Percentiles rank a stretch among this genome's conserved stretches.
These are phyloP conservation scores for Zhuliangozyma parablackwelliae DNA, from an alignment of 1,139 yeast genomes.

Conservation along the genomic window DNA sequence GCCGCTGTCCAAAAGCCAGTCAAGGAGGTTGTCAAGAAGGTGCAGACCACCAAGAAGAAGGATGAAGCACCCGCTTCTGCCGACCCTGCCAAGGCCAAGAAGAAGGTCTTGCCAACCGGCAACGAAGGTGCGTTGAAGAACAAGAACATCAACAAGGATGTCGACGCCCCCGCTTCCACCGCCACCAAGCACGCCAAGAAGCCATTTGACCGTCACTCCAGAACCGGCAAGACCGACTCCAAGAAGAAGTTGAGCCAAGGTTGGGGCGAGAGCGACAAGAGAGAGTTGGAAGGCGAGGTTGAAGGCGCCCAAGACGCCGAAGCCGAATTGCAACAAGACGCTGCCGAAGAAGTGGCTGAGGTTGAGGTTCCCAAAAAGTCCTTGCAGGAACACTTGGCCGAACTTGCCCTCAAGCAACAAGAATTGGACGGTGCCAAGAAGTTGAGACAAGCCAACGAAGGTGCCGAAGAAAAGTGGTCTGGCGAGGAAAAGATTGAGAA, in stretches of 20 bases:
- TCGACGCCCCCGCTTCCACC: slow-evolving; percentile 54
- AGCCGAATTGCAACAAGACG: slow-evolving; percentile 37
- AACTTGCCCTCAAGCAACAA: slow-evolving; percentile 47
- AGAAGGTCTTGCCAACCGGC: slow-evolving; percentile 72
- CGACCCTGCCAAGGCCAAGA: slow-evolving; percentile 77
- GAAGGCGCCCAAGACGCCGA: slow-evolving; percentile 63
- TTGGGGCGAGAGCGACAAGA: slow-evolving; percentile 78
- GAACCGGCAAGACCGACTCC: slow-evolving; percentile 79
- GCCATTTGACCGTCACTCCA: slow-evolving; percentile 78
- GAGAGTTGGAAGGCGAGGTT: slow-evolving; percentile 55
- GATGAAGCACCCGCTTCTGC: slow-evolving; percentile 84
- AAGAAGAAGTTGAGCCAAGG: slow-evolving; percentile 75
- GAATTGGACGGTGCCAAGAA: slow-evolving; percentile 39
- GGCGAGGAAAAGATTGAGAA: slow-evolving; percentile 62
- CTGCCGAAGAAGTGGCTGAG: slow-evolving; percentile 35
- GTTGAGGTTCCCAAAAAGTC: slow-evolving; percentile 53
- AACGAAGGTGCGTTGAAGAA: slow-evolving; percentile 86
- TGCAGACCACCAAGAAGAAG: slow-evolving; percentile 82
- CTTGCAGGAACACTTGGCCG: slow-evolving; percentile 70
- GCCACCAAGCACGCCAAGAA: slow-evolving; percentile 57
- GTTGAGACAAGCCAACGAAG: slow-evolving; percentile 57
- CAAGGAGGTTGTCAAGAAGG: slow-evolving; percentile 77
- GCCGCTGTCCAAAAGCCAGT: slow-evolving; percentile 50
- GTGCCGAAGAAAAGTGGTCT: slow-evolving; percentile 54
- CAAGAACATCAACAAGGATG: slow-evolving; percentile 70